phyloP scores from a whole-genome alignment of 1,284 basidiomycete genomes.

The Tranzscheliella williamsii region DNA sequence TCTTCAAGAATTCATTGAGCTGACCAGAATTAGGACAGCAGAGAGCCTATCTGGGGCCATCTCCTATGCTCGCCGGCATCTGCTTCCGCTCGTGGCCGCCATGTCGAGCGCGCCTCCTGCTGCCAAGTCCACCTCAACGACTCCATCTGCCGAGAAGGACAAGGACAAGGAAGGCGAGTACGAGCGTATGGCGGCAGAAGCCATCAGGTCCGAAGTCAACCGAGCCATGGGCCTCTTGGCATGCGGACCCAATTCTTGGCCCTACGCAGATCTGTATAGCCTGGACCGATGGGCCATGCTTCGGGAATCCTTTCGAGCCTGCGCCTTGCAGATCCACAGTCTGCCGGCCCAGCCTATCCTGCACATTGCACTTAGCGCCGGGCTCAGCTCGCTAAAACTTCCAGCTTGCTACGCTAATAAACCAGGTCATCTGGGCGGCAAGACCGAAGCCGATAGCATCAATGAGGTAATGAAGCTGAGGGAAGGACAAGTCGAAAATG shows the following conservation, averaged over 20 bases:
- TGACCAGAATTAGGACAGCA: constrained; percentile 62
- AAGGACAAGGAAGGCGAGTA: constrained; percentile 20
- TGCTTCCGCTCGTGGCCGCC: constrained; percentile 72
- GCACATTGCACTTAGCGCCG: constrained; percentile 55
- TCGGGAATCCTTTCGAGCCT: constrained; percentile 31
- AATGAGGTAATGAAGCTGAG: constrained; percentile 1
- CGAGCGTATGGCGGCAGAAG: constrained; percentile 16
- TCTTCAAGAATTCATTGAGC: constrained; percentile 93
- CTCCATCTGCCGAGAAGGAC: not conserved
- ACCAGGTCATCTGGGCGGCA: constrained; percentile 10
- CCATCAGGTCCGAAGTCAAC: constrained; percentile 11
- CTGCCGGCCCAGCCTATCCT: constrained; percentile 47
- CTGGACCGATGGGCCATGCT: constrained; percentile 30
- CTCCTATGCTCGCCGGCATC: constrained; percentile 78
- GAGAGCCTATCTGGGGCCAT: constrained; percentile 74
- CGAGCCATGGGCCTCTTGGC: constrained; percentile 54
- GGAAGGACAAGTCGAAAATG: not conserved
- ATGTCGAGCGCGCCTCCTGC: not conserved
- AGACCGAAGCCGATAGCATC: constrained; percentile 4
- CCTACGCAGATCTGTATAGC: constrained; percentile 50
- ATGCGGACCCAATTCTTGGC: constrained; percentile 17
- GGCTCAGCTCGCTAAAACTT: constrained; percentile 47
- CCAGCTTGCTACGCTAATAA: constrained; percentile 36
- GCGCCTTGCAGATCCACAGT: constrained; percentile 44
- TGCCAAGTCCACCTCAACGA: not conserved